Base-by-base conservation (phyloP, 306 rosid genomes). In the Begonia loranthoides region DNA sequence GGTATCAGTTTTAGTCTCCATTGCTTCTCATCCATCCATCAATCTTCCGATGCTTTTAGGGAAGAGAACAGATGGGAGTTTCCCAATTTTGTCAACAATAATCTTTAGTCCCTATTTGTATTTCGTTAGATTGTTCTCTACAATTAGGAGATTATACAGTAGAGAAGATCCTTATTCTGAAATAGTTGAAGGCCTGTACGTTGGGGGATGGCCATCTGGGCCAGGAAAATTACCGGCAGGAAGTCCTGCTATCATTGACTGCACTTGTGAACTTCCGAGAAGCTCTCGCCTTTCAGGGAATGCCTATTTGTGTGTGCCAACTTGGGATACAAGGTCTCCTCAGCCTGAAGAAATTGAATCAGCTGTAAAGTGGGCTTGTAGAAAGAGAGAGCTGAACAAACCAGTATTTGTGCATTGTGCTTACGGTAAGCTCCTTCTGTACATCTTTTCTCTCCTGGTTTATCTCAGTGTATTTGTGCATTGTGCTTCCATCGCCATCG, bases 321-420 rank as follows among this genome's bases (percentile, higher is more conserved):
- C 97, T 16, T 90, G 97, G 97, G 95, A 90, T 50, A 82, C 95
- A 0, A 71, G 95, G 48, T 62, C 92, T 9, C 94, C 97, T 58
- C 76, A 50, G 39, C 81, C 94, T 0, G 61, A 63, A 22, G 83
- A 68, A 33, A 90, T 85, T 12, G 95, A 85, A 59, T 55, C 70
- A 0, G 92, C 94, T 43, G 85, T 85, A 21, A 79, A 79, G 60
- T 90, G 97, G 97, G 90, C 92, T 54, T 58, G 49, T 38, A 66
- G 78, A 0, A 75, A 82, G 76, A 79, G 86, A 70, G 83, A 70
- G 17, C 78, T 67, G 66, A 76, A 78, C 3, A 77, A 54, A 49
- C 92, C 94, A 3, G 71, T 90, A 57, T 85, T 85, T 43, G 72
- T 90, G 50, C 97, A 90, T 60, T 85, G 97, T 55, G 97, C 97